Base-by-base conservation (phyloP, 1,139 yeast species). In the Suhomyces wounanorum region DNA sequence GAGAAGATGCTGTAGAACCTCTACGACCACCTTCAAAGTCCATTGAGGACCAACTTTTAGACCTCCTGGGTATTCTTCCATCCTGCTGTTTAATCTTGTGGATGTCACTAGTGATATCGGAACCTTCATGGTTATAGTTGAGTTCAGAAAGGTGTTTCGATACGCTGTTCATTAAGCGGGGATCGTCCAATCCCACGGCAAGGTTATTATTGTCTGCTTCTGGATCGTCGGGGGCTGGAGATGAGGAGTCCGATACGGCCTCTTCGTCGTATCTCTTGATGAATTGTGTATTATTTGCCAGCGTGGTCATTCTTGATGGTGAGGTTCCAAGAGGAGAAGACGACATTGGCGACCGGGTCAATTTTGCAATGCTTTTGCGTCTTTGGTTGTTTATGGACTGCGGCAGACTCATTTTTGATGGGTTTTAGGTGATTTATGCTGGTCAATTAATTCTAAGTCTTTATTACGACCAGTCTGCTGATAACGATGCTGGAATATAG, bases 1-100 rank as follows among this genome's bases (percentile, higher is more conserved):
- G 67, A 0, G 83, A 83, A 52, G 88, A 79, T 1, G 92, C 94
- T 18, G 78, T 72, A 0, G 89, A 83, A 10, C 80, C 83, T 51
- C 89, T 71, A 57, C 91, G 72, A 40, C 56, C 54, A 7, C 55
- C 23, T 7, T 57, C 63, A 41, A 33, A 44, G 33, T 59, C 65
- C 18, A 60, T 55, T 43, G 67, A 64, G 25, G 69, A 62, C 54
- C 58, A 66, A 50, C 75, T 63, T 26, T 67, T 66, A 1, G 70
- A 46, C n/a, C 63, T 49, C 25, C 52, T 52, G 30, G 61, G 62
- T 9, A 53, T 48, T 7, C 45, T 46, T 25, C 57, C 52, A 8
- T 53, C 55, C 26, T 52, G 53, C 26, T 52, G 53, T 40, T 56
- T 48, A 43, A 58, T 50, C 38, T 55, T 54, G 48, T 60, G 60